Base-by-base conservation (phyloP, 148 eudicot species). In the Limonium bicolor region DNA sequence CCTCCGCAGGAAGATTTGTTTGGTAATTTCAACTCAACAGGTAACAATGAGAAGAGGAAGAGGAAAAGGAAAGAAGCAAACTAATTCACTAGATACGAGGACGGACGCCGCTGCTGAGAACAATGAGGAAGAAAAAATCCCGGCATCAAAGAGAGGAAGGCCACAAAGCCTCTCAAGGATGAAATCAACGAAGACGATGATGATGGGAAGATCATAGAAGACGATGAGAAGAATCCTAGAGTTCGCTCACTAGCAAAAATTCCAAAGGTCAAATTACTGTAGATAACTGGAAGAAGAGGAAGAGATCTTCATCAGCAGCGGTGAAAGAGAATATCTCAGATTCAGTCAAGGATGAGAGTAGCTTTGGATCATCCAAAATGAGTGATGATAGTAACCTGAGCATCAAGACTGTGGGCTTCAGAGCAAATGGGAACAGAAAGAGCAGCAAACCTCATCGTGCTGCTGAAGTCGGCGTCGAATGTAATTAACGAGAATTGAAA, bases 391-490 rank as follows among this genome's bases (percentile, higher is more conserved):
- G n/a, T 40, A 59, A 54, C 33, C 63, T 47, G 8, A 39, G 58
- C 30, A 56, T 66, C 7, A 76, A 73, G 58, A 38, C 61, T 14
- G 72, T 66, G 36, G 85, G 88, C 29, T 79, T 73, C 51, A 70
- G 94, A 55, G 78, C 63, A 31, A 76, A 51, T 28, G 82, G 94
- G 36, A 79, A 82, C 56, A 64, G 94, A 49, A 51, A 84, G 41
- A 84, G 79, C 54, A 73, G 56, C 65, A 79, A 73, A 60, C 94
- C 94, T 51, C 68, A 64, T 10, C 65, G 94, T 46, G 94, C 88
- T 61, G 94, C 94, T 54, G 88, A 76, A 66, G 94, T 64, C 48
- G 86, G 94, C 10, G 86, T 82, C 14, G 74, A 78, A 56, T 82
- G 82, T 75, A 55, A 42, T 41, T 74, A 59, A 72, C 48, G 11